Conservation (phyloP, 768 basidiomycete species). For the Leucocoprinus sp. region DNA sequence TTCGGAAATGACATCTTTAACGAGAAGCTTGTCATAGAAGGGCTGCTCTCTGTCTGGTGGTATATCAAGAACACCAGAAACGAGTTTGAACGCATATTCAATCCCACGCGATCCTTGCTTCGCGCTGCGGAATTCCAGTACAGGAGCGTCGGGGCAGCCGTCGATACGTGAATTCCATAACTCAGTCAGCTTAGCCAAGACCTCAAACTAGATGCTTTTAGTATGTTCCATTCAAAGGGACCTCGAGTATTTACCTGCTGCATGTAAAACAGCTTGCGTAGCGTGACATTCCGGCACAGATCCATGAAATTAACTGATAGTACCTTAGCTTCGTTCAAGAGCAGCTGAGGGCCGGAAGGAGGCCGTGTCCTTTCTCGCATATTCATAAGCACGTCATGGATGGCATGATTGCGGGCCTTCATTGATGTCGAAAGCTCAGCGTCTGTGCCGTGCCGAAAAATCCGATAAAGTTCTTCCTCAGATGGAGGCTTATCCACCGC, state of each 20-base stretch:
- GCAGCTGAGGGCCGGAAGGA: conserved; percentile 20
- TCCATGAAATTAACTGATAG: conserved; percentile 38
- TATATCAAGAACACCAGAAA: conserved; percentile 36
- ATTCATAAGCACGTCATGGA: conserved; percentile 26
- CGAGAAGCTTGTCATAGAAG: conserved; percentile 40
- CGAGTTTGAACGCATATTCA: conserved; percentile 31
- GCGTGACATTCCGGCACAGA: conserved; percentile 31
- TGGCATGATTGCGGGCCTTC: conserved; percentile 24
- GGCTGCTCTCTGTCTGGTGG: conserved; percentile 31
- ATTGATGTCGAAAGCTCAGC: conserved; percentile 21
- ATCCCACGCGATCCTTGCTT: conserved; percentile 20
- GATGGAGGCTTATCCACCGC: conserved; percentile 21
- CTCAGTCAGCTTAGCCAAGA: conserved; percentile 34
- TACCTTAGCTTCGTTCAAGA: conserved; percentile 35
- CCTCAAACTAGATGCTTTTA: conserved; percentile 33
- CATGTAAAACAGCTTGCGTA: conserved; percentile 47
- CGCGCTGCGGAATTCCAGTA: conserved; percentile 29
- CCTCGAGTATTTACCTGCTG: conserved; percentile 31
- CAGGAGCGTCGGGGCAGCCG: conserved; percentile 39
- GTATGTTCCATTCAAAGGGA: neutral
- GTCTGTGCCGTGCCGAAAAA: conserved; percentile 18
- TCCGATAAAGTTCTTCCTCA: conserved; percentile 31
- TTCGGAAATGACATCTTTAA: conserved; percentile 22
- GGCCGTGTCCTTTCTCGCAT: conserved; percentile 22
- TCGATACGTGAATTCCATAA: conserved; percentile 42